These are phyloP conservation scores for Globisporangium yorkense DNA, from an alignment of 352 stramenopile genomes.

Conservation along the genomic window DNA sequence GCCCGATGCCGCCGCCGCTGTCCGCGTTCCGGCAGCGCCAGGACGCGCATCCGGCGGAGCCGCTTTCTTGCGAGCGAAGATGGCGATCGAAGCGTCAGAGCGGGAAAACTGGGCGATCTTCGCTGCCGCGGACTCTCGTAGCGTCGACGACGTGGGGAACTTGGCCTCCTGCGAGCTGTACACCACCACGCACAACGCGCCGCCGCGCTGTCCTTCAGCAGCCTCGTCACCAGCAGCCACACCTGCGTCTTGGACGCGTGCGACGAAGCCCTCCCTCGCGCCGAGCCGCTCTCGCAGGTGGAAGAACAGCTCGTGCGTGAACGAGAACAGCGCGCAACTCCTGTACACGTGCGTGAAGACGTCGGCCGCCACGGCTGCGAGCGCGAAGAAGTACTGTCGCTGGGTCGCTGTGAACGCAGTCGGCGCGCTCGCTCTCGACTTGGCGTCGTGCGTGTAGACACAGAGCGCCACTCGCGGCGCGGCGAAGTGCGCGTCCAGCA, in stretches of 20 bases:
- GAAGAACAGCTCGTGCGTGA: constrained; percentile 35
- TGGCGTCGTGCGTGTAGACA: constrained; percentile 48
- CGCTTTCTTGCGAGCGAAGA: constrained; percentile 16
- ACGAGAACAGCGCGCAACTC: constrained; percentile 45
- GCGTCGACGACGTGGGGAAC: constrained; percentile 4
- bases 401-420: constrained; percentile 45
- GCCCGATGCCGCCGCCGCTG: not conserved
- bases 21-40: not conserved
- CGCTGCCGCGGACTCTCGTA: constrained; percentile 23
- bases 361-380: constrained; percentile 37
- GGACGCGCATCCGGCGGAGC: not conserved
- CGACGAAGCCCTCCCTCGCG: constrained; percentile 38
- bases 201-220: not conserved
- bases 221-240: not conserved
- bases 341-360: constrained; percentile 53
- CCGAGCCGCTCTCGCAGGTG: constrained; percentile 35
- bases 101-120: constrained; percentile 31
- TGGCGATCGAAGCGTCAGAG: constrained; percentile 3
- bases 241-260: constrained; percentile 13
- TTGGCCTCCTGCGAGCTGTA: constrained; percentile 30
- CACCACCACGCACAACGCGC: constrained; percentile 12
- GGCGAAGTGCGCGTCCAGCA: constrained; percentile 37
- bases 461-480: constrained; percentile 39
- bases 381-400: constrained; percentile 47
- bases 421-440: not conserved